Conservation (phyloP, 768 basidiomycete species). For the Lactifluus pinguis region DNA sequence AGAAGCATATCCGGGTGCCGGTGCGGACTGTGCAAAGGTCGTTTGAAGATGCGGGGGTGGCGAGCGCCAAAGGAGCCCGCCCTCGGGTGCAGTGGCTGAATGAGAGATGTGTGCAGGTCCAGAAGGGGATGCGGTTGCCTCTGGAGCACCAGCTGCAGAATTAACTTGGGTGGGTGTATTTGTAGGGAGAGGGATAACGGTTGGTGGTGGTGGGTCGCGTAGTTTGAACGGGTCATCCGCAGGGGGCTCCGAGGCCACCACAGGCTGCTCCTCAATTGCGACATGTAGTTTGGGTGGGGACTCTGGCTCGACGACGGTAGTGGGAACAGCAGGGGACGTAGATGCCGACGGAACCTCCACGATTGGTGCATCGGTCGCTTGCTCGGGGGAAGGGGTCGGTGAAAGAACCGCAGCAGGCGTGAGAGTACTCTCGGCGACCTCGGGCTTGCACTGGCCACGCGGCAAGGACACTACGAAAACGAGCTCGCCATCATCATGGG, state of each 20-base stretch:
- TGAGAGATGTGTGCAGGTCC: slow-evolving; percentile 2
- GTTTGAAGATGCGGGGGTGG: slow-evolving; percentile 37
- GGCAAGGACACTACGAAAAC: slow-evolving; percentile 7
- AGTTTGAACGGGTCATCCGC: slow-evolving; percentile 53
- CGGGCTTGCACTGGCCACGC: not conserved
- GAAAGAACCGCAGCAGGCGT: not conserved
- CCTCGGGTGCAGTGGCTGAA: slow-evolving; percentile 6
- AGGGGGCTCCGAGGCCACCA: slow-evolving; percentile 30
- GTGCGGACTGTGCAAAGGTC: slow-evolving; percentile 31
- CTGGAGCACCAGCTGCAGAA: not conserved
- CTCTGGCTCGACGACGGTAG: not conserved
- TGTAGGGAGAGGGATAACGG: slow-evolving; percentile 27
- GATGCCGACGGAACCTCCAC: not conserved
- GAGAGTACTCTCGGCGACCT: slow-evolving; percentile 1
- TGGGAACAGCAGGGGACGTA: not conserved
- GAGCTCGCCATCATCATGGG: not conserved
- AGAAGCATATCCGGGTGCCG: slow-evolving; percentile 56
- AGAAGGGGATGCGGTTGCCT: not conserved
- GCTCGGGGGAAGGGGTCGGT: not conserved
- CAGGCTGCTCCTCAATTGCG: slow-evolving; percentile 18
- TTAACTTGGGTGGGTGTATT: slow-evolving; percentile 15
- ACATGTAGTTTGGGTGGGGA: slow-evolving; percentile 6
- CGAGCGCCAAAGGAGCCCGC: slow-evolving; percentile 28
- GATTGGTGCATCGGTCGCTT: not conserved
- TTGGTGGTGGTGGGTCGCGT: slow-evolving; percentile 38